Evolutionary conservation across 1,284 basidiomycete species (phyloP).

Genomic region (Heterobasidion irregulare): DNA sequence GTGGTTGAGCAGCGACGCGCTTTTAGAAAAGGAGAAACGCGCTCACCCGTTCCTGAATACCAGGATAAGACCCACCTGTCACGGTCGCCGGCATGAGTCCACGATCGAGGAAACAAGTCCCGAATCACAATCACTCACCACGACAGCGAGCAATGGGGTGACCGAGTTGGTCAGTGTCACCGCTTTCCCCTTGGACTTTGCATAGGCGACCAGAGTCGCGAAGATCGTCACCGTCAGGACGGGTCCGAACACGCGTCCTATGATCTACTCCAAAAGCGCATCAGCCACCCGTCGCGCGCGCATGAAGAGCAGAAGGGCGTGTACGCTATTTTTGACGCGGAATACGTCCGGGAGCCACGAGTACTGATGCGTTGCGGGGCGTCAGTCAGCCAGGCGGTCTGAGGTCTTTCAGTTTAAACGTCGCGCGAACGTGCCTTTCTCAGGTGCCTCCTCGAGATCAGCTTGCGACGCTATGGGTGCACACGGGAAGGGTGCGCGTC

Average conservation of each 20-base stretch:
- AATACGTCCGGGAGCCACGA: conserved; percentile 87
- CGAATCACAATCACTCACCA: conserved; percentile 48
- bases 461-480: conserved; percentile 13
- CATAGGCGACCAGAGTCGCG: conserved; percentile 53
- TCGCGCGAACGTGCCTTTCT: conserved; percentile 19
- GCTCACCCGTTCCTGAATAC: conserved; percentile 48
- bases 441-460: conserved; percentile 22
- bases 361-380: conserved; percentile 40
- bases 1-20: not conserved
- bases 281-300: not conserved
- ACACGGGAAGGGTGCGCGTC: not conserved
- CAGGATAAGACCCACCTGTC: conserved; percentile 64
- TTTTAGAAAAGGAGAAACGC: not conserved
- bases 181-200: conserved; percentile 40
- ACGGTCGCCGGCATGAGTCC: not conserved
- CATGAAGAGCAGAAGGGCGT: conserved; percentile 10
- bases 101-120: not conserved
- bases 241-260: conserved; percentile 63
- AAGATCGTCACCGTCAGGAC: conserved; percentile 79
- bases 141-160: conserved; percentile 81
- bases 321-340: conserved; percentile 68
- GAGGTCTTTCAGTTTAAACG: not conserved
- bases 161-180: conserved; percentile 65
- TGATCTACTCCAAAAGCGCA: conserved; percentile 39
- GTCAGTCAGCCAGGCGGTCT: not conserved